phyloP scores from a whole-genome alignment of 108 stramenopile genomes.

The Pseudonitzschia pungens region DNA sequence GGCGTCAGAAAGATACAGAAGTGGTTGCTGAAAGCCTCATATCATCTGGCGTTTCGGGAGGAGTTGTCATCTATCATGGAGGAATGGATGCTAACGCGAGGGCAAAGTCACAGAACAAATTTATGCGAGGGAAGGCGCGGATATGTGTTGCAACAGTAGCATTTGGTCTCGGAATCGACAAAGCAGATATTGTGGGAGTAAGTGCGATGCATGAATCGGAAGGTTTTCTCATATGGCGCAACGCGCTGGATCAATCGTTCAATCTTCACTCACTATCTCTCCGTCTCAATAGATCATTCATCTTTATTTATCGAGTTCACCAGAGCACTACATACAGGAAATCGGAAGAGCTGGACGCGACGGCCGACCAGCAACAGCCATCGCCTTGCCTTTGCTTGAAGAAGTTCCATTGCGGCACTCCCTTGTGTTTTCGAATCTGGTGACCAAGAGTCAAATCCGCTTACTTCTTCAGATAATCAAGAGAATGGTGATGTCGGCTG shows the following conservation, averaged over 20 bases:
- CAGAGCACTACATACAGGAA: slow-evolving; percentile 96
- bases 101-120: slow-evolving; percentile 74
- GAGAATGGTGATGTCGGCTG: not conserved
- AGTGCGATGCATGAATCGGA: not conserved
- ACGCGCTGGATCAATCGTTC: not conserved
- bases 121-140: slow-evolving; percentile 86
- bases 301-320: slow-evolving; percentile 84
- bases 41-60: slow-evolving; percentile 61
- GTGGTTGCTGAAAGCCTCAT: slow-evolving; percentile 75
- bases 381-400: slow-evolving; percentile 69
- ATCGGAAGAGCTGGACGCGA: slow-evolving; percentile 97
- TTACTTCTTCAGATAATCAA: slow-evolving; percentile 26
- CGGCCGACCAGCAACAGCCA: slow-evolving; percentile 75
- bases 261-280: not conserved
- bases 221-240: not conserved
- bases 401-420: slow-evolving; percentile 74
- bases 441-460: slow-evolving; percentile 65
- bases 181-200: slow-evolving; percentile 83
- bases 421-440: slow-evolving; percentile 71
- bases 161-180: slow-evolving; percentile 98
- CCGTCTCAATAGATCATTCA: slow-evolving; percentile 57
- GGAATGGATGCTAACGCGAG: slow-evolving; percentile 82
- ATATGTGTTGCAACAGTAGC: slow-evolving; percentile 94
- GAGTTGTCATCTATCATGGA: slow-evolving; percentile 83
- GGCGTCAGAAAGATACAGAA: slow-evolving; percentile 88